Percentiles rank a stretch among this genome's conserved stretches.
Conservation (phyloP, 495 filamentous ascomycete genomes). For the Schizothecium vesticola region DNA sequence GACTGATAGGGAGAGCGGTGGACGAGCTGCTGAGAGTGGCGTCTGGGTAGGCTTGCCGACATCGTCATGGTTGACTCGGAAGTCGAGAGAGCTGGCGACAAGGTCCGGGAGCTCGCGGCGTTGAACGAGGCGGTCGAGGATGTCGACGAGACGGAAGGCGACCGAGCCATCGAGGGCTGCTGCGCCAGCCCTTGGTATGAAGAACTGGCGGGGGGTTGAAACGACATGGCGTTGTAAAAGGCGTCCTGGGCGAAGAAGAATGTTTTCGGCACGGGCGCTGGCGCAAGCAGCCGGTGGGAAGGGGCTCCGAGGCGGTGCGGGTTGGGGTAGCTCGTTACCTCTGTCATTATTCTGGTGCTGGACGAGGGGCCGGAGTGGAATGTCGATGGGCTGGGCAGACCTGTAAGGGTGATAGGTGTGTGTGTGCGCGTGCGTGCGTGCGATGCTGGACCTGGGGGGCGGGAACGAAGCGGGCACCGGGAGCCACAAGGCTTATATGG, state of each 20-base stretch:
- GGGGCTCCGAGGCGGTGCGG: slow-evolving; percentile 15
- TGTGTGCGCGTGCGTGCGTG: background rate
- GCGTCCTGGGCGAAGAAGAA: slow-evolving; percentile 7
- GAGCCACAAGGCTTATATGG: slow-evolving; percentile 8
- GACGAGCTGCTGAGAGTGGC: slow-evolving; percentile 6
- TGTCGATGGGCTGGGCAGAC: background rate
- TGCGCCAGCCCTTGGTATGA: background rate
- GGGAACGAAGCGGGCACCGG: background rate
- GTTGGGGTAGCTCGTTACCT: slow-evolving; percentile 17
- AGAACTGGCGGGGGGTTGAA: slow-evolving; percentile 8
- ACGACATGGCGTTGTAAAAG: slow-evolving; percentile 12
- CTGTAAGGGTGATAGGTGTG: background rate
- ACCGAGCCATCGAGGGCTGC: slow-evolving; percentile 13
- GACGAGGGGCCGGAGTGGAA: background rate
- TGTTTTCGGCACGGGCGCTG: slow-evolving; percentile 8
- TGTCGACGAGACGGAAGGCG: slow-evolving; percentile 21
- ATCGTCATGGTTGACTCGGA: background rate
- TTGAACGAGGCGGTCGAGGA: slow-evolving; percentile 19
- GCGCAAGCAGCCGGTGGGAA: slow-evolving; percentile 15
- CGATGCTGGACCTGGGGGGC: background rate
- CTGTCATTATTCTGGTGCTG: slow-evolving; percentile 18
- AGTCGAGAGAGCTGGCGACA: slow-evolving; percentile 18
- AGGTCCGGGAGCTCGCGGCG: slow-evolving; percentile 13
- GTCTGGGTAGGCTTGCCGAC: slow-evolving; percentile 1
- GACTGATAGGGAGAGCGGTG: slow-evolving; percentile 1